These are phyloP conservation scores for Globisporangium perplexum DNA, from an alignment of 352 stramenopile genomes.

Conservation along the genomic window DNA sequence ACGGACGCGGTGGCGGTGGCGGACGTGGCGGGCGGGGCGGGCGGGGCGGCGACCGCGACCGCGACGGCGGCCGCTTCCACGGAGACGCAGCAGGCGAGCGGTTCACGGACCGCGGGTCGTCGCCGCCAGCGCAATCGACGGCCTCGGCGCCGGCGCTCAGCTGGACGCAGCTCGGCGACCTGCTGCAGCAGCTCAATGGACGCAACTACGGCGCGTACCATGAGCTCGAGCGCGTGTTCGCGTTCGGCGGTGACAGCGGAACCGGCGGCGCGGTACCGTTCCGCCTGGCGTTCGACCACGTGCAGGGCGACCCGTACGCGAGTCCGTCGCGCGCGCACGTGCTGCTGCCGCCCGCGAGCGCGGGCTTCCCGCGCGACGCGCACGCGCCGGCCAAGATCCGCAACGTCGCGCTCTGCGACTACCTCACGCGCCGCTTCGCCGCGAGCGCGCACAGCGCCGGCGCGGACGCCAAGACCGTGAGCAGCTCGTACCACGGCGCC, in stretches of 20 bases:
- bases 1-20: conserved; percentile 47
- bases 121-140: conserved; percentile 1
- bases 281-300: conserved; percentile 88
- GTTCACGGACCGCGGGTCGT: conserved; percentile 1
- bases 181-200: conserved; percentile 53
- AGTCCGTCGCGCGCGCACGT: conserved; percentile 92
- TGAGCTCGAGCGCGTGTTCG: conserved; percentile 58
- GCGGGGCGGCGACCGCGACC: neutral
- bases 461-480: conserved; percentile 56
- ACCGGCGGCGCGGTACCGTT: conserved; percentile 38
- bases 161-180: conserved; percentile 43
- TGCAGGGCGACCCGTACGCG: conserved; percentile 95
- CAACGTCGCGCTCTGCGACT: conserved; percentile 88
- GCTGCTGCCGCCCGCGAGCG: conserved; percentile 55
- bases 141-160: conserved; percentile 16
- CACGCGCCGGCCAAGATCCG: conserved; percentile 63
- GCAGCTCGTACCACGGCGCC: conserved; percentile 76
- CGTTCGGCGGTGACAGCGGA: conserved; percentile 13
- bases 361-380: conserved; percentile 80
- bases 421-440: conserved; percentile 85
- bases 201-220: conserved; percentile 86
- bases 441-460: conserved; percentile 41
- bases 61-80: neutral
- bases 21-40: too few species aligned
- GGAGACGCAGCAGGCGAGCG: neutral